phyloP scores from a whole-genome alignment of 139 green algal species.

The Closterium sp. region DNA sequence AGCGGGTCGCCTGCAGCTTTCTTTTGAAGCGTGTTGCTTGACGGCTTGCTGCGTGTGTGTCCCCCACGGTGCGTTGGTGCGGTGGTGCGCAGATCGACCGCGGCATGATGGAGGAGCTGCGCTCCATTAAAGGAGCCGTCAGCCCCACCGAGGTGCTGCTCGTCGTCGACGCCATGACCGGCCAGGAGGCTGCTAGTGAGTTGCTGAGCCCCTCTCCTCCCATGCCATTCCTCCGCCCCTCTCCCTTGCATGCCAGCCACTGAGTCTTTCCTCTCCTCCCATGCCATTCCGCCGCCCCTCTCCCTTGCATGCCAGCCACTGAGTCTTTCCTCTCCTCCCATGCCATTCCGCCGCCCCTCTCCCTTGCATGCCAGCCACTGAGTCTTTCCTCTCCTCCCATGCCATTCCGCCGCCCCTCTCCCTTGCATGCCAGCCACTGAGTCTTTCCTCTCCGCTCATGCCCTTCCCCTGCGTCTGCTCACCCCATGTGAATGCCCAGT shows the following conservation, averaged over 20 bases:
- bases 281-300: background rate
- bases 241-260: background rate
- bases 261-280: background rate
- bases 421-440: background rate
- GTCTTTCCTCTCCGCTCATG: background rate
- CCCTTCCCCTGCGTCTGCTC: too few species aligned
- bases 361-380: background rate
- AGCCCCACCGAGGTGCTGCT: slow-evolving; percentile 90
- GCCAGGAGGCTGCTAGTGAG: slow-evolving; percentile 68
- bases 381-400: background rate
- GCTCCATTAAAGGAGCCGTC: slow-evolving; percentile 70
- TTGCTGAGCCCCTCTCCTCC: background rate
- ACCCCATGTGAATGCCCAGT: too few species aligned
- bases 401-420: background rate
- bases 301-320: background rate
- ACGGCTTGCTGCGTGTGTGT: background rate
- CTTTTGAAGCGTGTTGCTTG: too few species aligned
- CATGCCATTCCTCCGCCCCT: background rate
- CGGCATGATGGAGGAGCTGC: slow-evolving; percentile 89
- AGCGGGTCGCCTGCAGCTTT: too few species aligned
- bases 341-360: background rate
- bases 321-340: background rate
- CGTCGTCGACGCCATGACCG: slow-evolving; percentile 99
- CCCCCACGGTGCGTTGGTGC: too few species aligned
- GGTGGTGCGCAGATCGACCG: slow-evolving; percentile 72